These are phyloP conservation scores for Termitomyces sp. DNA, from an alignment of 1,284 basidiomycete species.

Conservation along the genomic window DNA sequence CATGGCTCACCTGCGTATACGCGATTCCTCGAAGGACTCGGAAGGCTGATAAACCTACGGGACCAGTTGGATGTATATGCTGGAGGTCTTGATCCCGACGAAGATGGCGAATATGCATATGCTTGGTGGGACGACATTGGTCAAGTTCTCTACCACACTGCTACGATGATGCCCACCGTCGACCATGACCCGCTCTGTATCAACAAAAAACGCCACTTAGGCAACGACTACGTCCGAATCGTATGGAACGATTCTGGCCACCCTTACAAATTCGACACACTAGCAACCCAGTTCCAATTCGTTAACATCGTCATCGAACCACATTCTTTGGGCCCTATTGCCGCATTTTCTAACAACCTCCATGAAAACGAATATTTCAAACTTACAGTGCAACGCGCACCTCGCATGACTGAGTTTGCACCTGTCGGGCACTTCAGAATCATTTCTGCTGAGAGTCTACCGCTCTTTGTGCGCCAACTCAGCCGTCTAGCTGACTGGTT, in stretches of 20 bases:
- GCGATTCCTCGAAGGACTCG: conserved; percentile 87
- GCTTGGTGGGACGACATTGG: conserved; percentile 99
- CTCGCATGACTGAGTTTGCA: conserved; percentile 86
- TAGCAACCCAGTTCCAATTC: conserved; percentile 93
- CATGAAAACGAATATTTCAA: conserved; percentile 92
- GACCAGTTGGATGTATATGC: conserved; percentile 93
- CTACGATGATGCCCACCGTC: conserved; percentile 92
- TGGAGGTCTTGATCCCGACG: conserved; percentile 84
- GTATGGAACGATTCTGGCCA: conserved; percentile 95
- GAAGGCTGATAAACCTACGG: conserved; percentile 84
- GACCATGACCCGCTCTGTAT: conserved; percentile 65
- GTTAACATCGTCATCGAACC: conserved; percentile 97
- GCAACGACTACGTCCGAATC: conserved; percentile 93
- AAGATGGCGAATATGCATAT: conserved; percentile 92
- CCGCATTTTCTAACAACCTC: conserved; percentile 71
- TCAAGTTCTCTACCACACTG: conserved; percentile 93
- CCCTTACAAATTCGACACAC: conserved; percentile 87
- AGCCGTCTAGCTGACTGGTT: conserved; percentile 86
- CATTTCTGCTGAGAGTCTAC: conserved; percentile 80
- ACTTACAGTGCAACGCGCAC: conserved; percentile 79
- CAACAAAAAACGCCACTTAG: conserved; percentile 89
- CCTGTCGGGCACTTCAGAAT: conserved; percentile 91
- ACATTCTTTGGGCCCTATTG: conserved; percentile 80
- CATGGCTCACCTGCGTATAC: conserved; percentile 95
- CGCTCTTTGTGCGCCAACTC: conserved; percentile 80